Evolutionary conservation across 345 rosid genomes (phyloP), one percentile per base, ranked within the genome.

Genomic region (Camelina sativa): DNA sequence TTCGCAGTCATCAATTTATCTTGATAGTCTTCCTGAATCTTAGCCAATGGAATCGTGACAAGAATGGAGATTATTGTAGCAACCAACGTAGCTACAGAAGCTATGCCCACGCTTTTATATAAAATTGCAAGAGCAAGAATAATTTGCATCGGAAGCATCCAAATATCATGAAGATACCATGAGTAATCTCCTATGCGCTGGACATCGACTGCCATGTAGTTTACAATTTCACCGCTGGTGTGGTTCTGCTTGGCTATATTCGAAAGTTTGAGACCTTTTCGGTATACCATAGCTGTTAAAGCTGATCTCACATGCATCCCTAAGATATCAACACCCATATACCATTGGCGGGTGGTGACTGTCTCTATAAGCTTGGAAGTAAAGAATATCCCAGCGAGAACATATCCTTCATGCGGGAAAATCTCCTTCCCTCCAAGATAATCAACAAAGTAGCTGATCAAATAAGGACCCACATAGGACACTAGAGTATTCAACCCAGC

Each of bases 231-330:
- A 52, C 99, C 98, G 69, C 97, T 96, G 4, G 97, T 90, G 82
- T 92, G 98, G 71, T 86, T 89, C 83, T 96, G 99, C 85, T 84
- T 96, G 13, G 99, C 84, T 77, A 89, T 79, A 77, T 94, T 92
- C 2, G 98, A 92, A 59, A 96, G 90, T 80, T 80, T 91, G 40
- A 96, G 90, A 65, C 99, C 99, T 77, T 96, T 96, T 38, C 84
- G 78, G 72, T 90, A 96, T 71, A 96, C 98, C 98, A 92, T 89
- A 22, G 98, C 97, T 0, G 99, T 96, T 67, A 96, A 70, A 81
- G 99, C 98, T 13, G 99, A 96, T 76, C 99, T 89, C 65, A 96
- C 97, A 75, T 96, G 98, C 99, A 96, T 96, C 9, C 99, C 99
- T 81, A 92, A 78, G 74, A 96, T 96, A 82, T 96, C 99, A 57